Conservation (phyloP, 2,329 filamentous ascomycete species). For the Chalara sp. region DNA sequence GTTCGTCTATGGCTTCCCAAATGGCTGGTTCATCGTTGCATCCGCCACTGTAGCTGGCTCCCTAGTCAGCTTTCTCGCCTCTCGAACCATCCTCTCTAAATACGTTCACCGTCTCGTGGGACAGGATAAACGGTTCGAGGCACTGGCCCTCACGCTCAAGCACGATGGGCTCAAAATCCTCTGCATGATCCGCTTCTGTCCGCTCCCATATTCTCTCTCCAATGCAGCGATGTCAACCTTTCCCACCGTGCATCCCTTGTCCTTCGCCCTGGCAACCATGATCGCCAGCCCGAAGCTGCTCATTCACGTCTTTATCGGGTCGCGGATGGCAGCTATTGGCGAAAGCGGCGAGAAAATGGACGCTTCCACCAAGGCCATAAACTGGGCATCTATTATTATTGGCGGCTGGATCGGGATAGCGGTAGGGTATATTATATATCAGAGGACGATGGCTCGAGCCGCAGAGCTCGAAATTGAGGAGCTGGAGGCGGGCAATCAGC, state of each 20-base stretch:
- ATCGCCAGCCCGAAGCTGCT: conserved; percentile 80
- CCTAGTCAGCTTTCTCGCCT: conserved; percentile 72
- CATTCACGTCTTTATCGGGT: conserved; percentile 88
- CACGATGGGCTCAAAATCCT: conserved; percentile 85
- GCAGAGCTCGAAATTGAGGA: conserved; percentile 42
- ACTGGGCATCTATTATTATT: conserved; percentile 73
- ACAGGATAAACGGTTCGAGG: conserved; percentile 79
- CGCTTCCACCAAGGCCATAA: conserved; percentile 67
- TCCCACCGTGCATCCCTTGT: conserved; percentile 70
- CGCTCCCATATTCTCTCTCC: conserved; percentile 84
- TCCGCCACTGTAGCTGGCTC: conserved; percentile 73
- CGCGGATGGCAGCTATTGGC: conserved; percentile 73
- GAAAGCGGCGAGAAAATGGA: conserved; percentile 81
- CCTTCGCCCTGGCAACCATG: conserved; percentile 77
- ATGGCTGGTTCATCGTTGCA: conserved; percentile 67
- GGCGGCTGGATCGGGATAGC: conserved; percentile 64
- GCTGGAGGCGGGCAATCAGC: conserved; percentile 15
- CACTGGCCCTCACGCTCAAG: conserved; percentile 79
- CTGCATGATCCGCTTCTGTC: conserved; percentile 87
- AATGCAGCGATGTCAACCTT: conserved; percentile 95
- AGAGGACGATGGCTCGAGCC: conserved; percentile 56
- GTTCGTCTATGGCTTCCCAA: conserved; percentile 65
- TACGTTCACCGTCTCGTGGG: conserved; percentile 79
- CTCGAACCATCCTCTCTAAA: conserved; percentile 67
- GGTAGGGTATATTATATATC: conserved; percentile 83